Base-by-base conservation (phyloP, 2,329 filamentous ascomycete genomes). In the Epicoccum sorghinum region DNA sequence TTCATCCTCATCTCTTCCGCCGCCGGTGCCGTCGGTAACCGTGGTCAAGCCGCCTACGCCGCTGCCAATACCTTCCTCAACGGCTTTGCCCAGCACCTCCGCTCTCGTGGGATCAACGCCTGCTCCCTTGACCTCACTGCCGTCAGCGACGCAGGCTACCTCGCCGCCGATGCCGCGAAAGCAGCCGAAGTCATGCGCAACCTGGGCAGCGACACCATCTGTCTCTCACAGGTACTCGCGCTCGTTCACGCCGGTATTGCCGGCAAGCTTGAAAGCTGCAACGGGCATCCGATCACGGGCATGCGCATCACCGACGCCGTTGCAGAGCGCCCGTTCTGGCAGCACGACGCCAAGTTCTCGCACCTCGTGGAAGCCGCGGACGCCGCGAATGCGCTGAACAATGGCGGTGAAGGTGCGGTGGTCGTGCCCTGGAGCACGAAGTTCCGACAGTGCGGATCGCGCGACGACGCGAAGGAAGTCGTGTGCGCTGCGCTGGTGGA, bases 21-120 rank as follows among this genome's bases (percentile, higher is more conserved):
- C 4, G 50, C 60, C 0, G 47, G 50, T 22, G 49, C 65, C 2
- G 47, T 65, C 57, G 66, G 66, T 5, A 64, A 61, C 42, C 30
- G 37, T 1, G 66, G 64, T 2, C 69, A 72, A 53, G 47, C 58
- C 10, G 60, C 56, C 30, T 72, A 72, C 46, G 45, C 47, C 10
- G 64, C 62, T 3, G 68, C 66, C 1, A 72, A 71, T 52, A 62
- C 61, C 2, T 72, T 71, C 53, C 64, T 71, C 13, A 63, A 72
- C 38, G 64, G 58, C 18, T 66, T 70, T 24, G 59, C 66, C 1
- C 63, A 66, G 41, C 60, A 66, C 22, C 32, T 46, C 0, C 50
- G 54, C n/a, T 14, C 49, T 1, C 55, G 55, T 14, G 67, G 68
- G 14, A 47, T 68, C 14, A 50, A 54, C 2, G 59, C 59, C 4